Conservation (phyloP, 495 filamentous ascomycete species). For the Neurospora cerealis region DNA sequence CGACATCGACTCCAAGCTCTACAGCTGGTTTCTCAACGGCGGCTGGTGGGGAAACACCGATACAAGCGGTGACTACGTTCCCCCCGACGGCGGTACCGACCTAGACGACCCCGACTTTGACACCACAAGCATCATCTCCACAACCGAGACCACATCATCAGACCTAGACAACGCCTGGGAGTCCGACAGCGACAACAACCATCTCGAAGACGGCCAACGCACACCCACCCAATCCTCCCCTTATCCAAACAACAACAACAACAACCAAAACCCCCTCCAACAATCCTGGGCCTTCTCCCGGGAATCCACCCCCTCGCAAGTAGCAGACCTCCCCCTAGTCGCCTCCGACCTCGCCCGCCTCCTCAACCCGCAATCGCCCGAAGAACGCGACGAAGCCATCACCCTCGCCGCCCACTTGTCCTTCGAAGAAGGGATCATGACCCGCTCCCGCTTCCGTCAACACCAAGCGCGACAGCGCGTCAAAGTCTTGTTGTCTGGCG, state of each 20-base stretch:
- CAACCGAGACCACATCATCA: constrained; percentile 22
- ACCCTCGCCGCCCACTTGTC: constrained; percentile 73
- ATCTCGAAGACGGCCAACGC: constrained; percentile 46
- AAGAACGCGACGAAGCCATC: constrained; percentile 70
- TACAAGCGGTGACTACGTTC: constrained; percentile 58
- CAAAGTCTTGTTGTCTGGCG: constrained; percentile 49
- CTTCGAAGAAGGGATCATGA: constrained; percentile 54
- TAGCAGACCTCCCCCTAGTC: constrained; percentile 54
- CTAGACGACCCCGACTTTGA: constrained; percentile 52
- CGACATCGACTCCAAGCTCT: constrained; percentile 62
- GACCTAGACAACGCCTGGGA: constrained; percentile 48
- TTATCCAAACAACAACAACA: constrained; percentile 5
- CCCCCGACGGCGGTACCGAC: constrained; percentile 11
- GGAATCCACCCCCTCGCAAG: constrained; percentile 41
- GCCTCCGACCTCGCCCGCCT: constrained; percentile 64
- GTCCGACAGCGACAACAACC: constrained; percentile 27
- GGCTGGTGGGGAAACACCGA: constrained; percentile 79
- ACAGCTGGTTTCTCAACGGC: constrained; percentile 67
- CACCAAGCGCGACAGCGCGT: constrained; percentile 54
- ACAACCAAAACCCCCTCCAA: not conserved
- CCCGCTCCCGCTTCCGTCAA: constrained; percentile 64
- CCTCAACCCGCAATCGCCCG: constrained; percentile 67
- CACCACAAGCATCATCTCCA: constrained; percentile 66
- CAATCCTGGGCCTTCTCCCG: constrained; percentile 26
- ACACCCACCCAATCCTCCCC: constrained; percentile 57